Base-by-base conservation (phyloP, 164 flowering plant genomes). In the Protea cynaroides region DNA sequence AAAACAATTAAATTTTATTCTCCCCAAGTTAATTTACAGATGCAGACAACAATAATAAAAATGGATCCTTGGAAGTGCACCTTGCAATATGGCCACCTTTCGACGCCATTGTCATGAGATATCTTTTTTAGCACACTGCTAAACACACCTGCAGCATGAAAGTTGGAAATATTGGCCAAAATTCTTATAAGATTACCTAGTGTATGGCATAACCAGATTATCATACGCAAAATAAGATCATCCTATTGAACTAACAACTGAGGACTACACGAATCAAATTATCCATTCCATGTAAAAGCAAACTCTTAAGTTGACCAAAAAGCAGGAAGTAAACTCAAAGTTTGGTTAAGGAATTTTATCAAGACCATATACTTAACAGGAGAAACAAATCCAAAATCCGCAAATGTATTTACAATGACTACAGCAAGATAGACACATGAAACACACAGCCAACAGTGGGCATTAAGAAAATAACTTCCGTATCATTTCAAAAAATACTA, bases 11-110 rank as follows among this genome's bases (percentile, higher is more conserved):
- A 14, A 49, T 14, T 2, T 15, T 49, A 18, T 15, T 49, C 15
- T 49, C 52, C 52, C 18, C n/a, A 3, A 29, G 1, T 7, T 38
- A 37, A 18, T 29, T 19, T 29, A 37, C 52, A 62, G 34, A 49
- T 9, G 15, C 51, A 55, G 6, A 59, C 46, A 40, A 13, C 12
- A 49, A 51, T 23, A 40, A 4, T 62, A 69, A 52, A 14, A 22
- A 9, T 17, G 34, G 34, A 40, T 62, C 17, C 34, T 55, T 19
- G 55, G 17, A 58, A 55, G 25, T 58, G 25, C 71, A 82, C 86
- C 80, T 84, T 80, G 40, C 87, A 77, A 66, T 84, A 79, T 34
- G 87, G 87, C 87, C 87, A 81, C 57, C 85, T 66, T 38, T 74
- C 74, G 23, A 84, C 72, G 44, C 87, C 85, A 71, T 84, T 81